A percentile compares a stretch with the other conserved stretches of the same genome.
These are phyloP conservation scores for Solanum rostratum DNA, from an alignment of 257 asterid species.

Conservation along the genomic window DNA sequence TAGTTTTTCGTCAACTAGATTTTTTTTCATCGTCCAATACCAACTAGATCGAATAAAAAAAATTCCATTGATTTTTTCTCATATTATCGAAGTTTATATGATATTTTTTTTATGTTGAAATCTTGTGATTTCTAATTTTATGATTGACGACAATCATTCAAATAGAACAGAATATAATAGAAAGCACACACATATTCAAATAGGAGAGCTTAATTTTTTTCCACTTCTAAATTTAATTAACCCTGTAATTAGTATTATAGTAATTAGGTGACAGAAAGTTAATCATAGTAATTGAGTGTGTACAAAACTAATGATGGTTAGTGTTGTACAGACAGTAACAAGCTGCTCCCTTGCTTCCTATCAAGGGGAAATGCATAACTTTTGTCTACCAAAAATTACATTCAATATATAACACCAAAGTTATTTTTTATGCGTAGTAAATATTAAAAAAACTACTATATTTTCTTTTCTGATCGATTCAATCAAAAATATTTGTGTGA, in stretches of 20 bases:
- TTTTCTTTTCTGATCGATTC: too few relatives aligned
- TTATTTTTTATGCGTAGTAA: not conserved
- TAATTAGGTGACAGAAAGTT: not conserved
- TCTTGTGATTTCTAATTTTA: not conserved
- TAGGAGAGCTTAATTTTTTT: not conserved
- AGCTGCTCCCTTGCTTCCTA: not conserved
- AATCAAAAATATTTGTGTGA: too few relatives aligned
- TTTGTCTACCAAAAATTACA: not conserved
- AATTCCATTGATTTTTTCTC: too few relatives aligned
- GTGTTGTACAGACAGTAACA: not conserved
- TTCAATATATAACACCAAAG: not conserved
- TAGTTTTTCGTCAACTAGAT: too few relatives aligned
- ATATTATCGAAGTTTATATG: too few relatives aligned
- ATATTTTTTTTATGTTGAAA: too few relatives aligned
- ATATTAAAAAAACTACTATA: not conserved
- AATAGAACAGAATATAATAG: not conserved
- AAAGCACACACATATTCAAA: not conserved
- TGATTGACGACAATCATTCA: not conserved
- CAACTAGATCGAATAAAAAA: too few relatives aligned
- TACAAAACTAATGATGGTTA: not conserved
- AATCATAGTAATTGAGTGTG: not conserved
- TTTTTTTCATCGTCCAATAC: not conserved
- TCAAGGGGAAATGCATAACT: not conserved
- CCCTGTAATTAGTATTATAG: not conserved
- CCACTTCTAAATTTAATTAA: not conserved